Base-by-base conservation (phyloP, 768 basidiomycete genomes). In the Amanita muscaria region DNA sequence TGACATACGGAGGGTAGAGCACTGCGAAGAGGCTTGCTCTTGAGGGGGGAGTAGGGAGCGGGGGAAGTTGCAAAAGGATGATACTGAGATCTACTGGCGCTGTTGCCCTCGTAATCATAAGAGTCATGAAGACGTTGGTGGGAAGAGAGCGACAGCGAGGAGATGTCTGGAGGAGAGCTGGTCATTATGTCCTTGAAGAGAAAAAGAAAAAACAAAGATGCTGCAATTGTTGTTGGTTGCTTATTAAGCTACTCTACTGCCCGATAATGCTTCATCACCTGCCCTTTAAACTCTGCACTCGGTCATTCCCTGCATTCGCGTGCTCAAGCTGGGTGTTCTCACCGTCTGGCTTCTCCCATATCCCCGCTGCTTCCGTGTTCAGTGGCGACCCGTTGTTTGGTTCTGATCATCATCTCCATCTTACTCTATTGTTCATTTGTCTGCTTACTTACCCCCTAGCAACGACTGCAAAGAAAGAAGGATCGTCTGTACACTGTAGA, bases 351-450 rank as follows among this genome's bases (percentile, higher is more conserved):
- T 73, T 70, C 50, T 69, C 73, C 91, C 91, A 94, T 16, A 91
- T 65, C 14, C 73, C 70, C 3, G 90, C 86, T 2, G 91, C 91
- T 52, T 93, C 90, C 5, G 81, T 69, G 59, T 93, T 93, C 47
- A 94, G 65, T 5, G 91, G 91, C 5, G 89, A 92, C 12, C 83
- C 85, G 59, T 92, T 93, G 70, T 94, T 93, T 21, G 90, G 91
- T 62, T 94, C 90, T 89, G 54, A n/a, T n/a, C n/a, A n/a, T 25
- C 22, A 45, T 31, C 14, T 39, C 29, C 30, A 25, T 42, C 16
- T 42, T 39, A 56, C 42, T 48, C 27, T 27, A 43, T 31, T 12
- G 18, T 5, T 11, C 23, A 7, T 21, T 21, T 27, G 30, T 4
- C 35, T 38, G 34, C 11, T 32, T n/a, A 63, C 76, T 30, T 54